Conservation (phyloP, 202 grass and related monocot genomes). For the Panicum virgatum region DNA sequence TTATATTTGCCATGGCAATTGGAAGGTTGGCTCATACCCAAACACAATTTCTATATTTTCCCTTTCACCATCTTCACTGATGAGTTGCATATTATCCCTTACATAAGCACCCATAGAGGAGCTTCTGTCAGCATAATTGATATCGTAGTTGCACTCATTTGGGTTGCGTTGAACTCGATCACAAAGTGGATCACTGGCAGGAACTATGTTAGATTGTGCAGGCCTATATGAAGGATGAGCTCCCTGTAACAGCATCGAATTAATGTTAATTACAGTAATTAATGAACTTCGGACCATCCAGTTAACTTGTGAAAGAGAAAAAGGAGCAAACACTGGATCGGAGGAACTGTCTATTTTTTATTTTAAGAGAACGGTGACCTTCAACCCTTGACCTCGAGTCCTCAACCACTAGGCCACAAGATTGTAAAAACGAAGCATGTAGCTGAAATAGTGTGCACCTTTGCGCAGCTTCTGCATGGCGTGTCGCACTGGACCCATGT, state of each 20-base stretch:
- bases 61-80: conserved; percentile 43
- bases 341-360: neutral
- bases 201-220: conserved; percentile 44
- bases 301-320: neutral
- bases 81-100: conserved; percentile 68
- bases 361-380: neutral
- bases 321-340: neutral
- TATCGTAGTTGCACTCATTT: conserved; percentile 81
- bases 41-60: conserved; percentile 65
- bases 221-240: conserved; percentile 82
- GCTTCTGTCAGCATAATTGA: conserved; percentile 72
- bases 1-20: conserved; percentile 11
- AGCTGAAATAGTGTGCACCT: conserved; percentile 46
- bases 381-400: neutral
- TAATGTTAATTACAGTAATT: conserved; percentile 4
- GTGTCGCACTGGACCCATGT: conserved; percentile 92
- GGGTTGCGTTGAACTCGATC: conserved; percentile 61
- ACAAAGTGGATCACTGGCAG: conserved; percentile 54
- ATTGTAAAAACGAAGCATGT: neutral
- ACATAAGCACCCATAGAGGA: conserved; percentile 71
- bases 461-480: conserved; percentile 76
- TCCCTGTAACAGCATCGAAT: conserved; percentile 46
- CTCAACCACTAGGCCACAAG: neutral
- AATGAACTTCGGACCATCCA: neutral
- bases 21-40: conserved; percentile 54